Conservation (phyloP, 768 basidiomycete genomes). For the Amanita inopinata region DNA sequence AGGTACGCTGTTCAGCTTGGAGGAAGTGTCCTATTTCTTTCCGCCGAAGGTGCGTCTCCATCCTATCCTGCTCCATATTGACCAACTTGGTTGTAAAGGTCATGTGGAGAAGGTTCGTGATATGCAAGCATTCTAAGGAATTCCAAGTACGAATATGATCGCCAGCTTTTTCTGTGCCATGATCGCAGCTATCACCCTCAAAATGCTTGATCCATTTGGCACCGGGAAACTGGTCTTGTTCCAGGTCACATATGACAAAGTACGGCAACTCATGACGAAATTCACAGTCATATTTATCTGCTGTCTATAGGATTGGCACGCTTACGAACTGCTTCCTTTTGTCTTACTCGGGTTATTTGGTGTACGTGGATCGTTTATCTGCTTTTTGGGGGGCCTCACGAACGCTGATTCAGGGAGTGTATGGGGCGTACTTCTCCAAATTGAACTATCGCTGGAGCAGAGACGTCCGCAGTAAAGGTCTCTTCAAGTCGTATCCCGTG, state of each 20-base stretch:
- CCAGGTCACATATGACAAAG: slow-evolving; percentile 84
- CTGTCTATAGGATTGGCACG: slow-evolving; percentile 74
- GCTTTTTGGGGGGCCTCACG: neutral
- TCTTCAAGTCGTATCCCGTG: slow-evolving; percentile 72
- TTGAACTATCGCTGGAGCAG: slow-evolving; percentile 86
- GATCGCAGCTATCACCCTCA: slow-evolving; percentile 91
- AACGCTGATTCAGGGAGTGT: slow-evolving; percentile 56
- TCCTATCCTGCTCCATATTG: neutral
- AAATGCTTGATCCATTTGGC: slow-evolving; percentile 90
- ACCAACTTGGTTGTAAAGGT: slow-evolving; percentile 31
- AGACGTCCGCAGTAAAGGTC: slow-evolving; percentile 71
- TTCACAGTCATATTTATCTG: neutral
- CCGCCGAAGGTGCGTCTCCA: slow-evolving; percentile 64
- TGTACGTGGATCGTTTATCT: slow-evolving; percentile 30
- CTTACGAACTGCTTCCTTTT: slow-evolving; percentile 80
- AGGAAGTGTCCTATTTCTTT: slow-evolving; percentile 96
- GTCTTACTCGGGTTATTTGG: slow-evolving; percentile 84
- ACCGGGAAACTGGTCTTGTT: slow-evolving; percentile 91
- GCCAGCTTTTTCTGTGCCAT: slow-evolving; percentile 94
- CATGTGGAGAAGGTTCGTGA: slow-evolving; percentile 83
- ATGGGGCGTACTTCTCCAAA: slow-evolving; percentile 90
- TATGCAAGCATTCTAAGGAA: slow-evolving; percentile 14
- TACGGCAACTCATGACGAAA: slow-evolving; percentile 17
- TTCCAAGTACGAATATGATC: slow-evolving; percentile 16
- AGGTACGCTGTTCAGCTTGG: slow-evolving; percentile 84